Evolutionary conservation across 2,329 filamentous ascomycete species (phyloP).

Genomic region (Corinectria fuckeliana): DNA sequence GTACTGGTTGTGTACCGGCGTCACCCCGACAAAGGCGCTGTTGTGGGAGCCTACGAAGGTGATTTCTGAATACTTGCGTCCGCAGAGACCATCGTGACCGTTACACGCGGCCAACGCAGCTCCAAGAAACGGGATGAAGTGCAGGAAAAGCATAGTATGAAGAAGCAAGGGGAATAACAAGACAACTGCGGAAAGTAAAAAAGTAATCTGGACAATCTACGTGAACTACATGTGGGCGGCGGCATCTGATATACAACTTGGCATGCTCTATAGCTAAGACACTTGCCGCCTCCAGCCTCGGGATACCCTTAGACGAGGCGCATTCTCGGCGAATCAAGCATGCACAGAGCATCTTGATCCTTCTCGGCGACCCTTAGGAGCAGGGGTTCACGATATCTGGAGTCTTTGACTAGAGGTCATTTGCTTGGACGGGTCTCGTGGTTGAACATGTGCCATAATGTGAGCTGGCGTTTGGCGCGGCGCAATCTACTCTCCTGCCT

Average conservation of each 20-base stretch:
- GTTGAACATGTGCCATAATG: not conserved
- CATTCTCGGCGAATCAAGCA: conserved; percentile 1
- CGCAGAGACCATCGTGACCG: conserved; percentile 61
- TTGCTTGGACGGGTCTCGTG: not conserved
- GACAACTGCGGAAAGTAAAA: not conserved
- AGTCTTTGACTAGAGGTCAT: not conserved
- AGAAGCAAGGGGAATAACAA: not conserved
- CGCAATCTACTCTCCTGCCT: not conserved
- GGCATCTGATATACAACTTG: conserved; percentile 4
- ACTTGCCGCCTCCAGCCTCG: not conserved
- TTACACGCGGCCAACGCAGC: conserved; percentile 56
- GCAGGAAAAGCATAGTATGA: conserved; percentile 25
- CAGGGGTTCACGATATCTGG: not conserved
- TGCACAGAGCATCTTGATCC: not conserved
- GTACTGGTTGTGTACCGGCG: conserved; percentile 65
- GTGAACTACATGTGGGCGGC: not conserved
- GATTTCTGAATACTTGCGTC: conserved; percentile 63
- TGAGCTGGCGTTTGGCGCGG: not conserved
- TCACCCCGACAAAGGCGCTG: conserved; percentile 65
- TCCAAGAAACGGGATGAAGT: conserved; percentile 23
- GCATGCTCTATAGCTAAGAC: not conserved
- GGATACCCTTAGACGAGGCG: not conserved
- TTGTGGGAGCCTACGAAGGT: conserved; percentile 71
- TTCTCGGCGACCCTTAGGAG: too few species aligned
- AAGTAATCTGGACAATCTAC: not conserved